Conservation (phyloP, 2,329 filamentous ascomycete genomes). For the Chrysosporium queenslandicum region DNA sequence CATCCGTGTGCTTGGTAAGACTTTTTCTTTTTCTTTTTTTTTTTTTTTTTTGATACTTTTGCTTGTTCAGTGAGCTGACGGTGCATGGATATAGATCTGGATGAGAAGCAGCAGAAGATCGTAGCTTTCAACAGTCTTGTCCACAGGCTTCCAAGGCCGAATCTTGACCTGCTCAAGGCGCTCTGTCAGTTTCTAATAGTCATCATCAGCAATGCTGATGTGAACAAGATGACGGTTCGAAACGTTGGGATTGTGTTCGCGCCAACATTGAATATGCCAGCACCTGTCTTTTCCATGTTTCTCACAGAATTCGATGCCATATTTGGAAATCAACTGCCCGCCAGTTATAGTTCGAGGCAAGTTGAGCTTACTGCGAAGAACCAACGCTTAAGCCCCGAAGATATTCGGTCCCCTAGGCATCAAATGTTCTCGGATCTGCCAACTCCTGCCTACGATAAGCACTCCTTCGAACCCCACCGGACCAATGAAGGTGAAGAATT, state of each 20-base stretch:
- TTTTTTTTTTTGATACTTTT: neutral
- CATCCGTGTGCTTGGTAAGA: conserved; percentile 59
- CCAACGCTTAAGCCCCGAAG: conserved; percentile 41
- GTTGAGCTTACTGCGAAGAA: conserved; percentile 36
- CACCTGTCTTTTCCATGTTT: conserved; percentile 86
- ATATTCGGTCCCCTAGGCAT: conserved; percentile 53
- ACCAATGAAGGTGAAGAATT: conserved; percentile 20
- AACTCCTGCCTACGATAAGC: conserved; percentile 53
- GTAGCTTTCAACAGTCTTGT: conserved; percentile 66
- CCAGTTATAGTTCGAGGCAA: neutral
- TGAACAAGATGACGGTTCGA: conserved; percentile 96
- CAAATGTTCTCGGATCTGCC: conserved; percentile 59
- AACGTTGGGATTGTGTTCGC: conserved; percentile 98
- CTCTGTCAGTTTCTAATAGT: conserved; percentile 80
- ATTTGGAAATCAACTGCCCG: conserved; percentile 41
- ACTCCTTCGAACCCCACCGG: conserved; percentile 35
- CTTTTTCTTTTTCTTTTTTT: neutral
- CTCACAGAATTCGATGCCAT: conserved; percentile 81
- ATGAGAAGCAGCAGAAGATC: conserved; percentile 66
- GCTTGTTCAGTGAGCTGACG: neutral
- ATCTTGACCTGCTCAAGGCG: conserved; percentile 71
- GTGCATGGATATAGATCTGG: conserved; percentile 47
- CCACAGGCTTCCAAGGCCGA: conserved; percentile 66
- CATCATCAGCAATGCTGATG: conserved; percentile 78
- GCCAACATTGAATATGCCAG: conserved; percentile 90